phyloP scores from a whole-genome alignment of 2,329 filamentous ascomycete genomes.

The Pleoardoris graminearum region DNA sequence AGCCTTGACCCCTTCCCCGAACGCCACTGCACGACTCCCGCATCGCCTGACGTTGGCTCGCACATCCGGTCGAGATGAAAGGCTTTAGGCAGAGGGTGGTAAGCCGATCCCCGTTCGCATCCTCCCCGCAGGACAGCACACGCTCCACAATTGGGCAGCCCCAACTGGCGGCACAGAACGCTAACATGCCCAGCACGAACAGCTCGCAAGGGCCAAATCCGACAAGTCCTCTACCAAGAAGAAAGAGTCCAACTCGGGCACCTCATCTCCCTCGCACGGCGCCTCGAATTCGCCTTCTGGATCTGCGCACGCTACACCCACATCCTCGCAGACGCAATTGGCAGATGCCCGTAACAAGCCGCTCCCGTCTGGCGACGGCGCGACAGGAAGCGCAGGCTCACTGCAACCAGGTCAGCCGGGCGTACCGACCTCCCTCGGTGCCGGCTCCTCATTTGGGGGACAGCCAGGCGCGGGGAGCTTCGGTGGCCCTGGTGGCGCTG shows the following conservation, averaged over 20 bases:
- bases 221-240: constrained; percentile 75
- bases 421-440: constrained; percentile 32
- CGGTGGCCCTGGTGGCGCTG: constrained; percentile 53
- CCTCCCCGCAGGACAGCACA: constrained; percentile 27
- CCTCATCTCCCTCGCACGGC: constrained; percentile 73
- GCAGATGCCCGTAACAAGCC: constrained; percentile 86
- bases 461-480: constrained; percentile 34
- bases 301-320: constrained; percentile 72
- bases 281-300: constrained; percentile 61
- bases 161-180: constrained; percentile 36
- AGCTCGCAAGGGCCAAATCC: constrained; percentile 92
- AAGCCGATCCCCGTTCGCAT: constrained; percentile 53
- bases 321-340: constrained; percentile 85
- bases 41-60: constrained; percentile 35
- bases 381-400: constrained; percentile 27
- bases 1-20: constrained; percentile 20
- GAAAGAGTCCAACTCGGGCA: constrained; percentile 65
- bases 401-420: constrained; percentile 39
- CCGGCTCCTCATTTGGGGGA: constrained; percentile 38
- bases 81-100: constrained; percentile 97
- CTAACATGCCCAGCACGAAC: constrained; percentile 65
- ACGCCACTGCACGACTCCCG: constrained; percentile 31
- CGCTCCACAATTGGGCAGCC: constrained; percentile 19
- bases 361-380: constrained; percentile 54
- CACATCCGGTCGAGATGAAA: constrained; percentile 73